Evolutionary conservation across 345 rosid species (phyloP), one percentile per base, ranked within the genome.

Genomic region (Carallia pectinifolia): DNA sequence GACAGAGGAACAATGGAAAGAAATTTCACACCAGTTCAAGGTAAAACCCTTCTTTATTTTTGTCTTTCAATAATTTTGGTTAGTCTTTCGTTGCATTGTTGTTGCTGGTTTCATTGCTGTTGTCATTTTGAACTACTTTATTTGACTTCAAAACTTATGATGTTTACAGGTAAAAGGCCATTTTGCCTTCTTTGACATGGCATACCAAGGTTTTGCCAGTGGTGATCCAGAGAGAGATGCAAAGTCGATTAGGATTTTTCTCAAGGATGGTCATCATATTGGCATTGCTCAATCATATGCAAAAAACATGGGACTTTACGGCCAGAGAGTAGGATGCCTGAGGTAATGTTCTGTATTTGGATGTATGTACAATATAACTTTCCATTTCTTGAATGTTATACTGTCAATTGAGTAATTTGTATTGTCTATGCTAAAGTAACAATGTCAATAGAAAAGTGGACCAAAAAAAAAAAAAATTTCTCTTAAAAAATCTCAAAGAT

Each of bases 221-320:
- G 97, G 98, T 67, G 96, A 94, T 81, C 97, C 98, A 52, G 93
- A 80, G 67, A 91, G 83, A 78, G 98, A 94, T 83, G 97, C 98
- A 63, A 91, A 94, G 72, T 77, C 98, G 60, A 91, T 94, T 70
- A 84, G 97, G 82, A 94, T 94, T 80, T 94, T 94, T 74, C 93
- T 94, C 23, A 82, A 87, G 81, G 98, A 94, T 71, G 95, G 98
- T 55, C 97, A 91, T 79, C 83, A 77, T 30, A 84, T 94, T 71
- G 98, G 98, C 79, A 86, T 94, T 71, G 81, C 98, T 53, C 97
- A 94, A 75, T 94, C 98, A 40, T 94, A 91, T 83, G 98, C 98
- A 0, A 94, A 94, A 71, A 94, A 94, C 81, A 94, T 94, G 98
- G 98, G 98, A 75, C 98, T 91, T 55, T 94, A 94, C 69, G 97